phyloP scores from a whole-genome alignment of 768 basidiomycete genomes.

The Sarcodon sp. region DNA sequence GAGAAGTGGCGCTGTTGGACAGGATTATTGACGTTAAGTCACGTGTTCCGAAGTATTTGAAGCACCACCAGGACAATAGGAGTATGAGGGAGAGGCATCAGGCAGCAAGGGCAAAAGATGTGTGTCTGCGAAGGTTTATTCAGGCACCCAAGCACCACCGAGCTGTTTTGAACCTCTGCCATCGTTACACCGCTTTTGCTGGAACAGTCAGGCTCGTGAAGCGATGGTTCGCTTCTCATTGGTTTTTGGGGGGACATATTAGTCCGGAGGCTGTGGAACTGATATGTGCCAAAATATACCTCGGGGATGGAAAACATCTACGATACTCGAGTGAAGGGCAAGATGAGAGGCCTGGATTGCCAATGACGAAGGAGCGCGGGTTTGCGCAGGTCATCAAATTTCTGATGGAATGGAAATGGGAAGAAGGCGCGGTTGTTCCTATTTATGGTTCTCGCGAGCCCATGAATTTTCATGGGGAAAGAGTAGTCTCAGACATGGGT shows the following conservation, averaged over 20 bases:
- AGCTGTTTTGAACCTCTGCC: conserved; percentile 65
- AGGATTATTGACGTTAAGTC: conserved; percentile 39
- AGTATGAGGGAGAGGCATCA: conserved; percentile 37
- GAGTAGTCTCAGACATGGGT: conserved; percentile 18
- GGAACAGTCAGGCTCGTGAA: conserved; percentile 82
- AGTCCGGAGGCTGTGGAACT: conserved; percentile 75
- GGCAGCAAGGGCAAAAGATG: conserved; percentile 41
- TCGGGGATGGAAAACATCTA: conserved; percentile 29
- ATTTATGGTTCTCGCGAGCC: conserved; percentile 31
- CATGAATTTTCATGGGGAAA: conserved; percentile 10
- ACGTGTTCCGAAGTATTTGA: conserved; percentile 9
- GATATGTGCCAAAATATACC: conserved; percentile 68
- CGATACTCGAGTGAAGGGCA: conserved; percentile 11
- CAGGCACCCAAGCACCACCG: conserved; percentile 79
- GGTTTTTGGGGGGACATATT: conserved; percentile 67
- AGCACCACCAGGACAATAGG: conserved; percentile 7
- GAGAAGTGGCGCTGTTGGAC: conserved; percentile 71
- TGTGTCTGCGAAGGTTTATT: conserved; percentile 62
- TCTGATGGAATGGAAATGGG: conserved; percentile 79
- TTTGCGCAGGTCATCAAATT: conserved; percentile 65
- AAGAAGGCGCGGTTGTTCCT: conserved; percentile 60
- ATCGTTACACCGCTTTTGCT: conserved; percentile 68
- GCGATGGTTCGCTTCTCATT: conserved; percentile 87
- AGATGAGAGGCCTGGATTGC: conserved; percentile 31
- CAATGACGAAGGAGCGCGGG: conserved; percentile 68